Base-by-base conservation (phyloP, 345 rosid genomes). In the Erucastrum elatum region DNA sequence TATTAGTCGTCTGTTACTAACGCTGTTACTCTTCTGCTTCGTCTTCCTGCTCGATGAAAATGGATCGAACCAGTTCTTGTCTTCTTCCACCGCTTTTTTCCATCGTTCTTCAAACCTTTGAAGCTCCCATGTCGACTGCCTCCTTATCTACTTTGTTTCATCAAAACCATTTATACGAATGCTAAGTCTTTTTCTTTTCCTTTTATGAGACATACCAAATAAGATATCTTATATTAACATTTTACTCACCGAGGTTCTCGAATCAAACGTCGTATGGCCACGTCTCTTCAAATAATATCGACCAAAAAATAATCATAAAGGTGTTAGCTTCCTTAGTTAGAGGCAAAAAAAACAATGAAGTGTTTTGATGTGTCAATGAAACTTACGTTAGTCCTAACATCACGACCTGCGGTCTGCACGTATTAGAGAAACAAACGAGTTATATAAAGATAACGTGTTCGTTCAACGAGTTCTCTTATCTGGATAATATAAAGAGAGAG, bases 71-170 rank as follows among this genome's bases (percentile, higher is more conserved):
- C 98, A 96, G 9, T 60, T 39, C 80, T 84, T 84, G 85, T 93
- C 99, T 55, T 84, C 87, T 61, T 85, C 85, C 0, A 91, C 85
- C 0, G 99, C 96, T 76, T 16, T 59, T 59, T 87, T 88, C 99
- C 99, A 93, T 10, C 98, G 81, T 58, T 90, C 80, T 87, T 87
- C 88, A 26, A 93, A 91, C 2, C 78, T 83, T 70, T 87, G 77
- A 70, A 89, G 94, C 78, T 96, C 99, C 97, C 89, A 85, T 1
- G 94, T 90, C 6, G 98, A 96, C 63, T 96, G 98, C 76, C 99
- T 86, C 82, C 99, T 78, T 64, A 96, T 91, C 99, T 91, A 90
- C 61, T 81, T 81, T 49, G 69, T 51, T 68, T 6, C 77, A 71
- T 25, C 65, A 75, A 21, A 21, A 21, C 21, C 21, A 21, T 21